These are phyloP conservation scores for Cladosporium sp. DNA, from an alignment of 2,329 filamentous ascomycete genomes.

Conservation along the genomic window DNA sequence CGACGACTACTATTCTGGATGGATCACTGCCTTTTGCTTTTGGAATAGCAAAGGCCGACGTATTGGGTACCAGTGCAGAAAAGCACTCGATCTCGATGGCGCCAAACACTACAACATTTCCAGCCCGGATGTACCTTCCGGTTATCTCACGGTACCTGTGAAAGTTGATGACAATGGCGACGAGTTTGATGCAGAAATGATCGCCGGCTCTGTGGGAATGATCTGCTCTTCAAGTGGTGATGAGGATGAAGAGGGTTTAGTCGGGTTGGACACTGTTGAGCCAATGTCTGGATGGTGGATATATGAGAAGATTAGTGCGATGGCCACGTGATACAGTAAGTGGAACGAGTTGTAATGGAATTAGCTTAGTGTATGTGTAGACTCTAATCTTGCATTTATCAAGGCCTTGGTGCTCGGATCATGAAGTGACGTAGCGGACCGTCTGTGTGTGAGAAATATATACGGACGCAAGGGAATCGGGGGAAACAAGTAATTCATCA, in stretches of 20 bases:
- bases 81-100: conserved; percentile 18
- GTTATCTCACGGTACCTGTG: conserved; percentile 31
- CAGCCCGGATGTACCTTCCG: conserved; percentile 26
- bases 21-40: conserved; percentile 30
- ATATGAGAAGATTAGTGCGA: background rate
- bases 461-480: too few relatives aligned
- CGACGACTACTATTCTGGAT: conserved; percentile 39
- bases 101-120: conserved; percentile 24
- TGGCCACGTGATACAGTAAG: too few relatives aligned
- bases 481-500: too few relatives aligned
- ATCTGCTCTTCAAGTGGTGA: conserved; percentile 21
- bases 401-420: background rate
- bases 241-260: background rate
- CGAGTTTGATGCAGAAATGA: conserved; percentile 23
- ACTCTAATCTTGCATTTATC: background rate
- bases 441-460: background rate
- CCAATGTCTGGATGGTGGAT: background rate
- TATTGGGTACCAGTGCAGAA: background rate
- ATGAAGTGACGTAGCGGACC: background rate
- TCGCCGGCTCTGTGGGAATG: conserved; percentile 31
- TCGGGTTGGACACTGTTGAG: background rate
- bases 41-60: conserved; percentile 28
- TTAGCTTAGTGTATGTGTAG: background rate
- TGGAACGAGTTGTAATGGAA: too few relatives aligned
- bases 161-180: conserved; percentile 30